A percentile compares a stretch with the other conserved stretches of the same genome.
phyloP scores from a whole-genome alignment of 2,329 filamentous ascomycete genomes.

The Exophiala calicioides region DNA sequence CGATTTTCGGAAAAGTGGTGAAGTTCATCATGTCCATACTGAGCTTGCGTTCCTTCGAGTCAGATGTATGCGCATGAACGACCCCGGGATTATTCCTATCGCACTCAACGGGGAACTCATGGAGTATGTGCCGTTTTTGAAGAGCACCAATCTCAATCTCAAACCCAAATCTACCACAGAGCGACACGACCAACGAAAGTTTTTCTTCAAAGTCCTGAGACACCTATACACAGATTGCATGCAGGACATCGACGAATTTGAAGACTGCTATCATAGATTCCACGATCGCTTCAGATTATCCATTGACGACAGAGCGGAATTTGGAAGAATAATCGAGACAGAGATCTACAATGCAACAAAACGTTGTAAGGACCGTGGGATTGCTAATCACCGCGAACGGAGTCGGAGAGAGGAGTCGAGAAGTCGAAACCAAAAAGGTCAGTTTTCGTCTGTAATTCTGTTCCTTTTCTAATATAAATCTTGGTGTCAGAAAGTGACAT shows the following conservation, averaged over 20 bases:
- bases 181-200: neutral
- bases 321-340: neutral
- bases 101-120: slow-evolving; percentile 3
- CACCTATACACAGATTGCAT: neutral
- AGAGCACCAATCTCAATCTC: slow-evolving; percentile 1
- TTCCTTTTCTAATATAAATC: neutral
- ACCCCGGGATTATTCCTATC: slow-evolving; percentile 2
- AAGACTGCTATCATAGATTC: neutral
- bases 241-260: slow-evolving; percentile 3
- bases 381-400: neutral
- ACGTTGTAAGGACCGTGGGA: neutral
- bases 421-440: neutral
- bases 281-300: neutral
- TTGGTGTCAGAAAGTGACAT: neutral
- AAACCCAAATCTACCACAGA: slow-evolving; percentile 4
- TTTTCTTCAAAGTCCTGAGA: slow-evolving; percentile 3
- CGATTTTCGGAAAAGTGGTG: neutral
- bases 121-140: slow-evolving; percentile 1
- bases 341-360: neutral
- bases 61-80: neutral
- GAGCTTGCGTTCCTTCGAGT: slow-evolving; percentile 4
- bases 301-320: neutral
- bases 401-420: neutral
- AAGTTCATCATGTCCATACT: slow-evolving; percentile 5
- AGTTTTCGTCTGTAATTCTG: neutral